Evolutionary conservation across 2,329 filamentous ascomycete species (phyloP), one percentile per base, ranked within the genome.

Genomic region (Cephalotrichum gorgonifer): DNA sequence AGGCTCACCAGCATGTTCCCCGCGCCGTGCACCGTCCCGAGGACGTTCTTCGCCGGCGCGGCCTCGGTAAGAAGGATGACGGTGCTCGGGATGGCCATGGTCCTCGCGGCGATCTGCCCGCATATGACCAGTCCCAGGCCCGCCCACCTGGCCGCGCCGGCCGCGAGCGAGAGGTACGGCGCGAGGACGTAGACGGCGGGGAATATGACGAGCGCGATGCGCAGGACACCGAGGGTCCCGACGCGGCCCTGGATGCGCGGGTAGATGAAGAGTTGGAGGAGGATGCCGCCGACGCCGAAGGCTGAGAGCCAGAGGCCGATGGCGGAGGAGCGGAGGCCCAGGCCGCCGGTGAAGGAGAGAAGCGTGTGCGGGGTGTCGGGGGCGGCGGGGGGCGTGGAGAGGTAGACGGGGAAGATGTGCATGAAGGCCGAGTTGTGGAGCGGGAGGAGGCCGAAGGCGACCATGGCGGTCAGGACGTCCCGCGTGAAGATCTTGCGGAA

Each of bases 341-440:
- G 68, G 2, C 80, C 80, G 31, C 79, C 78, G 15, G 72, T 70
- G 59, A 83, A 83, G 51, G 71, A 64, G 55, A 75, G 66, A 38
- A 72, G 56, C 47, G 65, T 57, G 30, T 39, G 35, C 52, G 59
- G 53, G 56, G 61, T 57, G 56, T 60, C 56, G 55, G 56, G 60
- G 31, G 65, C 70, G 17, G 75, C 73, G 0, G 76, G 73, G 1
- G 62, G 60, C 2, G 75, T 76, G 8, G 79, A 80, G 39, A 84
- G 67, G 60, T 81, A 83, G 23, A 82, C 71, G 27, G 80, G 79
- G 56, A 78, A 81, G 44, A 84, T 71, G 42, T 78, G 72, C 57
- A 79, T 77, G 63, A 83, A 84, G 20, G 79, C 75, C 50, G 74
- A 76, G 60, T 81, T 76, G 63, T 84, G 81, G 52, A 83, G 72